phyloP scores from a whole-genome alignment of 2,329 filamentous ascomycete species.

The Daldinia sp. region DNA sequence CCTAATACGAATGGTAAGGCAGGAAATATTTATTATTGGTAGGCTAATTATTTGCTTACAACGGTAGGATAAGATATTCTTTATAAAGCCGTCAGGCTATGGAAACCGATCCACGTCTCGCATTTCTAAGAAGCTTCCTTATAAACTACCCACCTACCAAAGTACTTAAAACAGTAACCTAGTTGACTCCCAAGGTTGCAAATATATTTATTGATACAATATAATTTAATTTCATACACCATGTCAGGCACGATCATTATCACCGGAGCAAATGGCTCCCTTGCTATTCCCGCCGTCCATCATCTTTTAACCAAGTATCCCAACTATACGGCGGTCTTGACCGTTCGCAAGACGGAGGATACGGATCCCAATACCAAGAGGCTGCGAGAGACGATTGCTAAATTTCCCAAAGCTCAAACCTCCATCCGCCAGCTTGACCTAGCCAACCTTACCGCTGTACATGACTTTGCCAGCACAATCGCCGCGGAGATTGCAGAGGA shows the following conservation, averaged over 20 bases:
- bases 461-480: conserved; percentile 46
- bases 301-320: conserved; percentile 37
- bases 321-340: conserved; percentile 43
- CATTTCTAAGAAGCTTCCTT: neutral
- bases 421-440: conserved; percentile 50
- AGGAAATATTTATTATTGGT: neutral
- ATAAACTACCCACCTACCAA: no score
- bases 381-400: conserved; percentile 39
- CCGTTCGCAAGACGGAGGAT: conserved; percentile 46
- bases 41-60: neutral
- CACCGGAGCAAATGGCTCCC: conserved; percentile 52
- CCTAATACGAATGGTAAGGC: neutral
- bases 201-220: conserved; percentile 3
- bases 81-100: neutral
- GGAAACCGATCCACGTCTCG: neutral
- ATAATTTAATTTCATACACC: no score
- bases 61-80: neutral
- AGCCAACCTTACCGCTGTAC: conserved; percentile 46
- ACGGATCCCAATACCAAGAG: conserved; percentile 45
- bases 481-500: conserved; percentile 42
- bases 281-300: conserved; percentile 36
- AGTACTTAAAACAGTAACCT: no score
- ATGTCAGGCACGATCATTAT: conserved; percentile 49
- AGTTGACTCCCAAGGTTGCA: neutral
- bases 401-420: conserved; percentile 50